phyloP scores from a whole-genome alignment of 2,329 filamentous ascomycete genomes.

The Fusarium nodosum region DNA sequence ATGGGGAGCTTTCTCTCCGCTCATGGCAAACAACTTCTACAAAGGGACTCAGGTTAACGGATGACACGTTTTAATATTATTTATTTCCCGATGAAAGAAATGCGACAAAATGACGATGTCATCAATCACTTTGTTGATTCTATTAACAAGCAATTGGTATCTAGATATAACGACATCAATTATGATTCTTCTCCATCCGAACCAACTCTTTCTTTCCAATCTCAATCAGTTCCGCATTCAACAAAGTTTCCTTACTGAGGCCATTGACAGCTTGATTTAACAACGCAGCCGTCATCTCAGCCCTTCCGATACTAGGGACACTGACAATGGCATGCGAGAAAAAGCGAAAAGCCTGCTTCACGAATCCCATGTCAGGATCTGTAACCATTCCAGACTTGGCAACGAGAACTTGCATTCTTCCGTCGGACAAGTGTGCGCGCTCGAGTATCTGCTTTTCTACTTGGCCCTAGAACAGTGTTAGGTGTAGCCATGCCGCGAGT shows the following conservation, averaged over 20 bases:
- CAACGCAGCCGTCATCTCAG: constrained; percentile 59
- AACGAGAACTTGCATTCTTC: constrained; percentile 55
- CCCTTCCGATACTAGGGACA: constrained; percentile 54
- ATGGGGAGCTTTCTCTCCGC: constrained; percentile 1
- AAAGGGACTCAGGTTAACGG: not conserved
- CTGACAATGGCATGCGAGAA: constrained; percentile 38
- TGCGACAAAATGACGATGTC: not conserved
- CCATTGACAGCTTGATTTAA: constrained; percentile 61
- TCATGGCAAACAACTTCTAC: not conserved
- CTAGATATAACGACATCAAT: not conserved
- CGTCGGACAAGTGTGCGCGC: constrained; percentile 56
- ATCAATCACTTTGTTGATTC: not conserved
- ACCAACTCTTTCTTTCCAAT: constrained; percentile 49
- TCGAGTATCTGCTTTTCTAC: constrained; percentile 60
- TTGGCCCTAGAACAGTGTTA: constrained; percentile 56
- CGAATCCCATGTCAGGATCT: constrained; percentile 14
- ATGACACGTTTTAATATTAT: not conserved
- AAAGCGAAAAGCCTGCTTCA: constrained; percentile 19
- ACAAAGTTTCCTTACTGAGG: constrained; percentile 61
- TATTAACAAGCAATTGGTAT: not conserved
- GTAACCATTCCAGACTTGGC: constrained; percentile 61
- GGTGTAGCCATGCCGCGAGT: not conserved
- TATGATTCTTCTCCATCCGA: not conserved
- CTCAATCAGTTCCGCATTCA: constrained; percentile 59
- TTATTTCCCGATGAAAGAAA: not conserved